Base-by-base conservation (phyloP, 2,329 filamentous ascomycete genomes). In the Talaromyces funiculosus region DNA sequence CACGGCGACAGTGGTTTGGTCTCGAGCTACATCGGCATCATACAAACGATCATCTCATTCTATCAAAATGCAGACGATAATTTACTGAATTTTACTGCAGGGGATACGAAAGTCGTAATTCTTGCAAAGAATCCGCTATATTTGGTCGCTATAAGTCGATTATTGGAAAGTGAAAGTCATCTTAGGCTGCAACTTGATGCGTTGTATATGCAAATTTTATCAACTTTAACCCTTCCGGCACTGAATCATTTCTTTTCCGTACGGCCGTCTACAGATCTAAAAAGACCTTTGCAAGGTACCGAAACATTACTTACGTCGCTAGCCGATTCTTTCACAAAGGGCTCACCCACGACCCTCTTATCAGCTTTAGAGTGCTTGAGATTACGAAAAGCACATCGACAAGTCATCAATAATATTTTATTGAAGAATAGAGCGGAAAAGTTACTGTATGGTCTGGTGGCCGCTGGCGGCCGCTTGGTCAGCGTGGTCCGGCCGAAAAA, bases 1-100 rank as follows among this genome's bases (percentile, higher is more conserved):
- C 93, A 99, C 72, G 94, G 95, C 42, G 91, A 97, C 67, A 83
- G 96, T 65, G 86, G 88, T 59, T 80, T 97, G 45, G 91, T 97
- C 71, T 96, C 95, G 68, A 89, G 90, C 55, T 97, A 94, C 68
- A 93, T 97, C 72, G 94, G 94, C 42, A 88, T 99, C 18, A 88
- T 97, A 1, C 94, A 97, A 73, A 99, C 94, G 45, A 93, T 99
- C 67, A 96, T 99, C 64, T 97, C 94, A 1, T 97, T 97, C 72
- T 97, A 95, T 71, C 89, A 96, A 72, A 87, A 87, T 49, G 84
- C 88, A 8, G 84, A 89, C 60, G 90, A 96, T 71, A 85, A 84
- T 0, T 81, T 99, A 10, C 84, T 85, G 65, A 88, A 88, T 14
- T 99, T 99, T 72, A 91, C 88, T 2, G 92, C 94, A n/a, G 92